Percentiles rank a stretch among this genome's conserved stretches.
phyloP scores from a whole-genome alignment of 169 alveolate genomes.

The Cryptosporidium sp. region DNA sequence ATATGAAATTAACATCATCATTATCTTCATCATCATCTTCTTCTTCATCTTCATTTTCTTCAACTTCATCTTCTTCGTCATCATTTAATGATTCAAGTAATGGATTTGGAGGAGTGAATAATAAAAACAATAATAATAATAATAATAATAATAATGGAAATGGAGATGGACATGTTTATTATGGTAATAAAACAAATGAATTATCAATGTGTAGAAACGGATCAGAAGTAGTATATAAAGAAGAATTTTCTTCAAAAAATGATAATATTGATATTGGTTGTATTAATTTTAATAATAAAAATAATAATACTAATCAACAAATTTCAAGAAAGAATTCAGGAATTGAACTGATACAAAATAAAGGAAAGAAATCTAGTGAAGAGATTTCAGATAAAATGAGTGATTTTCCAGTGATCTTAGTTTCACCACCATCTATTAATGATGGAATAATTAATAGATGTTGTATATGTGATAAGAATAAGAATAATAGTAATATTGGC shows the following conservation, averaged over 20 bases:
- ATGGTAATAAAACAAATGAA: neutral
- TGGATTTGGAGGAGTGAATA: neutral
- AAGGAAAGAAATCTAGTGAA: neutral
- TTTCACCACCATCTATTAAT: conserved; percentile 64
- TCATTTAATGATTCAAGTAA: too few relatives aligned
- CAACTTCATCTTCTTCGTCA: too few relatives aligned
- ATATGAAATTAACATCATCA: neutral
- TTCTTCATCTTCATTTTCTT: neutral
- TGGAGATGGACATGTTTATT: neutral
- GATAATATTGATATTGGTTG: neutral
- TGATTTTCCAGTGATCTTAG: conserved; percentile 62
- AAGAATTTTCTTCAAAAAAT: neutral
- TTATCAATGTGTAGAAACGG: too few relatives aligned
- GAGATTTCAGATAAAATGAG: conserved; percentile 5
- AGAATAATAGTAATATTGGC: neutral
- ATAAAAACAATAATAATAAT: too few relatives aligned
- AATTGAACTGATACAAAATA: neutral
- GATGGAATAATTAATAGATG: conserved; percentile 18
- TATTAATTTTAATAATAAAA: too few relatives aligned
- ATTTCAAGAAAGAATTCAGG: conserved; percentile 4
- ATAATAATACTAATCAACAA: too few relatives aligned
- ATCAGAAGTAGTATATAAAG: neutral
- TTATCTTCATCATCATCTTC: neutral
- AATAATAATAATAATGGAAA: too few relatives aligned
- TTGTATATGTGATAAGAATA: conserved; percentile 63